A percentile compares a stretch with the other conserved stretches of the same genome.
Conservation (phyloP, 768 basidiomycete genomes). For the Rhizopogon salebrosus region DNA sequence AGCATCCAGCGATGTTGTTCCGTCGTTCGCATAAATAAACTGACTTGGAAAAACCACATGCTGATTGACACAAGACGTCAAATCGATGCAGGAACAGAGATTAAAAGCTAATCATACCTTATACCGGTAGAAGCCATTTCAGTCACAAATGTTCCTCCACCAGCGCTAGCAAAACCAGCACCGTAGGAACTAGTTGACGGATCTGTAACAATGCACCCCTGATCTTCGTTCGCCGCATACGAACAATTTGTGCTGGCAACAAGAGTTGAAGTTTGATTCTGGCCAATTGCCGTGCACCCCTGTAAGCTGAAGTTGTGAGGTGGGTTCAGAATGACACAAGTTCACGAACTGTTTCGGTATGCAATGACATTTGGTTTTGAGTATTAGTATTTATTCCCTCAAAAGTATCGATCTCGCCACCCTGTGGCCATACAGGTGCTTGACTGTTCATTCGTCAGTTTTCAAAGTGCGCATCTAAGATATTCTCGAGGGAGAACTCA, state of each 20-base stretch:
- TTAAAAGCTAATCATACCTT: conserved; percentile 32
- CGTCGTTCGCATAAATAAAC: conserved; percentile 1
- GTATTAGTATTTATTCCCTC: conserved; percentile 72
- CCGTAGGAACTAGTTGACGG: conserved; percentile 57
- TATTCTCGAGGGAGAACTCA: conserved; percentile 3
- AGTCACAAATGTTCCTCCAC: conserved; percentile 74
- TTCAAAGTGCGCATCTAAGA: background rate
- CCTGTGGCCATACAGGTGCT: conserved; percentile 54
- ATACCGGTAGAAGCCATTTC: conserved; percentile 65
- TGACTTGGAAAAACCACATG: conserved; percentile 27
- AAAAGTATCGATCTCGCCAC: conserved; percentile 75
- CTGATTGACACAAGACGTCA: conserved; percentile 8
- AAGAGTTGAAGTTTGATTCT: conserved; percentile 45
- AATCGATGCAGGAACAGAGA: background rate
- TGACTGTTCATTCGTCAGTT: conserved; percentile 27
- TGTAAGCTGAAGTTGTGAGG: conserved; percentile 10
- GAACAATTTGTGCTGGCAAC: conserved; percentile 58
- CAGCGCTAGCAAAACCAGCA: conserved; percentile 53
- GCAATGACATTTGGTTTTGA: conserved; percentile 69
- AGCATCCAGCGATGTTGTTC: background rate
- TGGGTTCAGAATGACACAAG: background rate
- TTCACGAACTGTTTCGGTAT: conserved; percentile 48
- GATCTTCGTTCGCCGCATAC: conserved; percentile 46
- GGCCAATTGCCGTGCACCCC: conserved; percentile 50
- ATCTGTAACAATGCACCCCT: conserved; percentile 63